These are phyloP conservation scores for Prunus salicina DNA, from an alignment of 306 rosid species.

Conservation along the genomic window DNA sequence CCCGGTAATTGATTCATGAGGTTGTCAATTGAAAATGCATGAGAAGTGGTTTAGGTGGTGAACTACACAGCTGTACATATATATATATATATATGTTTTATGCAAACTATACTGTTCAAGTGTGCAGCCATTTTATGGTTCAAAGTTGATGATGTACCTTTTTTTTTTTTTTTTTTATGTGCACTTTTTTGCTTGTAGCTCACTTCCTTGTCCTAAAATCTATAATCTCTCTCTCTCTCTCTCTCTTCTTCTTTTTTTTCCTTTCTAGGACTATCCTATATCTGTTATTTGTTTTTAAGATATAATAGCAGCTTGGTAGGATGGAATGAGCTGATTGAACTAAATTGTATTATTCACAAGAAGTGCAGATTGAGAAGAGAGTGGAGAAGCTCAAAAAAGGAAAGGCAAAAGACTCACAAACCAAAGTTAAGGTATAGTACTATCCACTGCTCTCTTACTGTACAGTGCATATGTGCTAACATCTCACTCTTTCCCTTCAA, in stretches of 20 bases:
- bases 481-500: background rate
- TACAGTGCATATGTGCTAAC: background rate
- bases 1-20: background rate
- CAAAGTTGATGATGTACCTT: background rate
- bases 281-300: background rate
- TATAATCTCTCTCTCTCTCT: background rate
- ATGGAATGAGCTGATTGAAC: constrained; percentile 44
- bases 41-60: background rate
- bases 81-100: background rate
- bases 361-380: constrained; percentile 96
- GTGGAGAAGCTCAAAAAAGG: constrained; percentile 88
- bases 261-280: background rate
- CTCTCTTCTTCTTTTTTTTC: background rate
- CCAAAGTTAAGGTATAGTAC: constrained; percentile 67
- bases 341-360: constrained; percentile 52
- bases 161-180: background rate
- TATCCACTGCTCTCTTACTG: background rate
- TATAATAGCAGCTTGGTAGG: constrained; percentile 3
- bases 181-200: background rate
- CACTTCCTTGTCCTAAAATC: constrained; percentile 5
- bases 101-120: background rate
- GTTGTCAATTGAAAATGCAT: background rate
- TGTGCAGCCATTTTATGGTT: background rate
- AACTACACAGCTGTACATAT: background rate
- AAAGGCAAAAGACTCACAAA: constrained; percentile 75